phyloP scores from a whole-genome alignment of 192 early-diverging fungal species.

The Umbelopsis vinacea region DNA sequence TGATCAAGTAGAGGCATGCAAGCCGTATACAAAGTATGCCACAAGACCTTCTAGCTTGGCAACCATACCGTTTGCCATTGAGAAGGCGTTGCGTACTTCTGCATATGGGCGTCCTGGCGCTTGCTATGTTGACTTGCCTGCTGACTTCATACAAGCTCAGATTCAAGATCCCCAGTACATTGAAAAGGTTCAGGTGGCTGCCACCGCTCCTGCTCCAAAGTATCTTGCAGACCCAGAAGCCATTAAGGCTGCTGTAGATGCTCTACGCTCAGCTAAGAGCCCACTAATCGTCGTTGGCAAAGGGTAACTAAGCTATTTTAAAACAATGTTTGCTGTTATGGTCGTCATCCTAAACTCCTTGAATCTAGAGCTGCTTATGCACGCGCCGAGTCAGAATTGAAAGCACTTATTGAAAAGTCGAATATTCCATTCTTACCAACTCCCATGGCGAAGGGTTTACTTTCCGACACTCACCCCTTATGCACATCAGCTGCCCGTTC shows the following conservation, averaged over 20 bases:
- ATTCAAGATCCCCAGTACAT: constrained; percentile 26
- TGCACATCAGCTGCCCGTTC: constrained; percentile 69
- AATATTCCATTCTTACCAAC: constrained; percentile 74
- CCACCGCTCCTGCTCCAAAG: constrained; percentile 28
- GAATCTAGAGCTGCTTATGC: constrained; percentile 60
- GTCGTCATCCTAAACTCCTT: background rate
- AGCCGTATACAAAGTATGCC: constrained; percentile 65
- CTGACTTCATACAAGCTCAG: constrained; percentile 64
- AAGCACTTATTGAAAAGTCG: constrained; percentile 55
- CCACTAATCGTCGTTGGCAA: constrained; percentile 77
- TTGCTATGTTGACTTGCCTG: constrained; percentile 69
- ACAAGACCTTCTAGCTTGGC: constrained; percentile 51
- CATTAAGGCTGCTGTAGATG: constrained; percentile 45
- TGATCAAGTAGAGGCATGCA: constrained; percentile 65
- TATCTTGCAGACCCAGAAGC: constrained; percentile 55
- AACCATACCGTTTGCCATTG: constrained; percentile 56
- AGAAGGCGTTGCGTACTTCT: constrained; percentile 57
- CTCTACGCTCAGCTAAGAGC: constrained; percentile 51
- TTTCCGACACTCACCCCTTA: constrained; percentile 63
- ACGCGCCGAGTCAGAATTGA: constrained; percentile 63
- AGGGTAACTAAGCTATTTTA: constrained; percentile 49
- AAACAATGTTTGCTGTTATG: background rate
- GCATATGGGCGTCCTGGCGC: constrained; percentile 67
- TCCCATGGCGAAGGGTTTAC: constrained; percentile 74
- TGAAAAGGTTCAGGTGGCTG: constrained; percentile 21